phyloP scores from a whole-genome alignment of 73 alveolate species.

The Paramecium octaurelia region DNA sequence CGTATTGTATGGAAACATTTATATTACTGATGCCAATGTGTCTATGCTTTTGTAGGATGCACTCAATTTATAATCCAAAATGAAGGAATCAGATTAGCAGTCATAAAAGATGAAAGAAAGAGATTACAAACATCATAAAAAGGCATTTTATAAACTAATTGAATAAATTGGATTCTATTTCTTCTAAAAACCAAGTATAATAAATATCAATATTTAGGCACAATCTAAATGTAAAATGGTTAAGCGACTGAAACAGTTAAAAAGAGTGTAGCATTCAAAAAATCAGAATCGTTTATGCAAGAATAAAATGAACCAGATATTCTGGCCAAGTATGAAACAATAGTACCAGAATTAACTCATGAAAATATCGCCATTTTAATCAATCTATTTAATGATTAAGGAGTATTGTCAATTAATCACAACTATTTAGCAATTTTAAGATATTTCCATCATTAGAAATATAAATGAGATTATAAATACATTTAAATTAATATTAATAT shows the following conservation, averaged over 20 bases:
- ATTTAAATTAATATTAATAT: background rate
- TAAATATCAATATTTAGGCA: background rate
- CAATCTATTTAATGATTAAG: conserved; percentile 44
- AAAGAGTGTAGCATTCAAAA: conserved; percentile 22
- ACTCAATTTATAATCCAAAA: conserved; percentile 35
- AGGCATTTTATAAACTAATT: conserved; percentile 19
- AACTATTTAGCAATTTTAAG: conserved; percentile 47
- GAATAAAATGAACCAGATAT: conserved; percentile 33
- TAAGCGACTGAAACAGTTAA: background rate
- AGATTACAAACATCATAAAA: conserved; percentile 51
- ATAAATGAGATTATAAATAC: conserved; percentile 26
- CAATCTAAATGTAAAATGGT: background rate
- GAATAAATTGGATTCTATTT: conserved; percentile 54
- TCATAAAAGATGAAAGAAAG: conserved; percentile 45
- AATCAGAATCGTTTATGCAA: conserved; percentile 20
- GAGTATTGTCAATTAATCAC: conserved; percentile 6
- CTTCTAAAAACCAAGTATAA: conserved; percentile 20
- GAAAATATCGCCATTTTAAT: conserved; percentile 30
- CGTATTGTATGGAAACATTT: background rate
- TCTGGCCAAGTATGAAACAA: conserved; percentile 38
- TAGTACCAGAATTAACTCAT: conserved; percentile 60
- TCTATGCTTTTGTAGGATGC: conserved; percentile 25
- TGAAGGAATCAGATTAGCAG: conserved; percentile 51
- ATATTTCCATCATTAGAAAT: conserved; percentile 59
- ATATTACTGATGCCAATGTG: conserved; percentile 36